phyloP scores from a whole-genome alignment of 1,284 basidiomycete species.

The Fistulina hepatica region DNA sequence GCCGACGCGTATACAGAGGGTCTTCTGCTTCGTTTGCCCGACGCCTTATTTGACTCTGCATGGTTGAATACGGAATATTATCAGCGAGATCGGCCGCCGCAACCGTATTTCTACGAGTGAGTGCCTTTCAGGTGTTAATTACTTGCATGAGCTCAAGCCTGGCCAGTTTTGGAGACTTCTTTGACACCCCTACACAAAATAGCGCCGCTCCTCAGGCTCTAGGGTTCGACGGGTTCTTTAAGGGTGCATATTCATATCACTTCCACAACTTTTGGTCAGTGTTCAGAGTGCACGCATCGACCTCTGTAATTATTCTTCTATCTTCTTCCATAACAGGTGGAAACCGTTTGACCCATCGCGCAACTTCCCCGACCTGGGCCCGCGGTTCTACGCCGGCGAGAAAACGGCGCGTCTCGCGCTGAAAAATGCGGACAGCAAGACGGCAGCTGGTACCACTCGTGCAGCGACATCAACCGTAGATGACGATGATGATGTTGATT shows the following conservation, averaged over 20 bases:
- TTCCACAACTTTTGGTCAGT: constrained; percentile 69
- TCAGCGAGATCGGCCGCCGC: constrained; percentile 67
- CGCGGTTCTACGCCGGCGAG: constrained; percentile 51
- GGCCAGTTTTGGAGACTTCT: constrained; percentile 60
- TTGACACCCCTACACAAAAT: constrained; percentile 53
- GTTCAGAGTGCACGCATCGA: background rate
- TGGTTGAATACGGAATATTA: constrained; percentile 74
- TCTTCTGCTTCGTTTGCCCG: constrained; percentile 56
- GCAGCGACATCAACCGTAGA: constrained; percentile 10
- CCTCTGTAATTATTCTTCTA: background rate
- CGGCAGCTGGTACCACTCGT: background rate
- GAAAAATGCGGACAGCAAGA: constrained; percentile 16
- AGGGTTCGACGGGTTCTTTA: constrained; percentile 74
- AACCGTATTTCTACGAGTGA: constrained; percentile 67
- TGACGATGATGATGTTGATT: too few species aligned
- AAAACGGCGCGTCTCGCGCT: constrained; percentile 31
- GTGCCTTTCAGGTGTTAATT: too few species aligned
- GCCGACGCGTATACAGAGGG: constrained; percentile 59
- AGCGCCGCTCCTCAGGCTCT: constrained; percentile 58
- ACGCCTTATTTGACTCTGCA: constrained; percentile 71
- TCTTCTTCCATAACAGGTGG: constrained; percentile 39
- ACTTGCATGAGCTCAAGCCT: too few species aligned
- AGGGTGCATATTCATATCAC: constrained; percentile 73
- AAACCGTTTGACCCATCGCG: constrained; percentile 63
- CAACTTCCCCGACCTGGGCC: constrained; percentile 67